These are phyloP conservation scores for Bruguiera sexangula DNA, from an alignment of 345 rosid genomes.

Conservation along the genomic window DNA sequence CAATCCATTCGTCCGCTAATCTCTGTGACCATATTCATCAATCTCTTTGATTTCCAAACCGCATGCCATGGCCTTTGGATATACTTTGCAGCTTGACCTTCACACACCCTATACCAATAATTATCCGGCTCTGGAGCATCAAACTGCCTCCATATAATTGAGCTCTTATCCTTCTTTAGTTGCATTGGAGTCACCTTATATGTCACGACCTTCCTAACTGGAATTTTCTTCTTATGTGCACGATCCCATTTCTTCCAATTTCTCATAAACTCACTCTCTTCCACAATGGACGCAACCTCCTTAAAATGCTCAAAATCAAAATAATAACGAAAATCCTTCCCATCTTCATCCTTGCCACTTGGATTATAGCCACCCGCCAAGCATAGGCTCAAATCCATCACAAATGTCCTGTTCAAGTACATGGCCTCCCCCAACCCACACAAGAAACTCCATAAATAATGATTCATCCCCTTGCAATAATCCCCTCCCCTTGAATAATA, in stretches of 20 bases:
- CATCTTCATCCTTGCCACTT: constrained; percentile 70
- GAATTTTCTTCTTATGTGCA: constrained; percentile 63
- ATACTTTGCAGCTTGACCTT: constrained; percentile 71
- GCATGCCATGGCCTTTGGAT: constrained; percentile 83
- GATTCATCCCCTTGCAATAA: constrained; percentile 97
- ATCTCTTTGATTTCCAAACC: constrained; percentile 87
- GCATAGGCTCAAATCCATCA: constrained; percentile 85
- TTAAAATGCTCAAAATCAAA: constrained; percentile 94
- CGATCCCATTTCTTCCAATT: constrained; percentile 89
- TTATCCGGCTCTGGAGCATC: constrained; percentile 82
- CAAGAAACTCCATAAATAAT: constrained; percentile 87
- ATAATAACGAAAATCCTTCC: constrained; percentile 81
- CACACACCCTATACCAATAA: constrained; percentile 93
- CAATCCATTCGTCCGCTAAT: constrained; percentile 92
- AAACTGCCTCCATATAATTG: constrained; percentile 84
- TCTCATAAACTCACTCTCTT: constrained; percentile 70
- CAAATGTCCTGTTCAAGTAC: constrained; percentile 88
- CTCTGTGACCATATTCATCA: constrained; percentile 84
- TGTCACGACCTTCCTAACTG: constrained; percentile 66
- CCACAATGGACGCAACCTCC: constrained; percentile 68
- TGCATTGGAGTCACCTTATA: constrained; percentile 65
- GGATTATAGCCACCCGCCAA: constrained; percentile 59
- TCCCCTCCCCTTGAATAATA: constrained; percentile 90
- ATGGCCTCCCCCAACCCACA: constrained; percentile 94
- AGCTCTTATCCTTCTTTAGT: constrained; percentile 71